Base-by-base conservation (phyloP, 805 yeast species). In the Torulaspora quercuum region DNA sequence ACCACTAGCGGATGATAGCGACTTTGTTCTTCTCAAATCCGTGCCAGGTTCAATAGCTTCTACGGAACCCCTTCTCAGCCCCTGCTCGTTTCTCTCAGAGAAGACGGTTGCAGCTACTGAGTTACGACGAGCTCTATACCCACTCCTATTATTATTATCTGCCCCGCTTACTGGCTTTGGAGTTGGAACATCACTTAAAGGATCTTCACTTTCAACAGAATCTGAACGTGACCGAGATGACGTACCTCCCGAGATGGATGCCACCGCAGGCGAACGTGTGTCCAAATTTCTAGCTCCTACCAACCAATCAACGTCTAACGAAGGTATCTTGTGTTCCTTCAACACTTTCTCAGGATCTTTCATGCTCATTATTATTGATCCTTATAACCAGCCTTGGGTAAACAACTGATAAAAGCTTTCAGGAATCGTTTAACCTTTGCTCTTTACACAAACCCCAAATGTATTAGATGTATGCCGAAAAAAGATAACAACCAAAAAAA, bases 271-370 rank as follows among this genome's bases (percentile, higher is more conserved):
- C 15, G 34, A 24, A 7, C 37, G 28, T 4, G 35, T 29, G 17
- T 42, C 43, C 33, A 37, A 16, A 24, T 36, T 35, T 24, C 40
- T 37, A 16, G 41, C 49, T 21, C 60, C 48, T 5, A 56, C 45
- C 38, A 59, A 23, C 64, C 64, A 59, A 29, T 48, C 62, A 6
- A 57, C 55, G 33, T 59, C 57, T 16, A 55, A 25, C 4, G 42
- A 34, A 4, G 54, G 54, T 7, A 52, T 41, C 29, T 49, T 41
- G 20, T 52, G 52, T 35, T 52, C 49, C 26, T 46, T 46, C 14
- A 54, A 34, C 20, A 46, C 27, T 14, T 37, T 45, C 24, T 49
- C 42, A 17, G 53, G 41, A 27, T 48, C 45, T 24, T 42, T 40
- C 22, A 48, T 29, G 29, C 36, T 24, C 34, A 18, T 27, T 19